These are phyloP conservation scores for Sporothrix pseudoabietina DNA, from an alignment of 2,329 filamentous ascomycete species.

Conservation along the genomic window DNA sequence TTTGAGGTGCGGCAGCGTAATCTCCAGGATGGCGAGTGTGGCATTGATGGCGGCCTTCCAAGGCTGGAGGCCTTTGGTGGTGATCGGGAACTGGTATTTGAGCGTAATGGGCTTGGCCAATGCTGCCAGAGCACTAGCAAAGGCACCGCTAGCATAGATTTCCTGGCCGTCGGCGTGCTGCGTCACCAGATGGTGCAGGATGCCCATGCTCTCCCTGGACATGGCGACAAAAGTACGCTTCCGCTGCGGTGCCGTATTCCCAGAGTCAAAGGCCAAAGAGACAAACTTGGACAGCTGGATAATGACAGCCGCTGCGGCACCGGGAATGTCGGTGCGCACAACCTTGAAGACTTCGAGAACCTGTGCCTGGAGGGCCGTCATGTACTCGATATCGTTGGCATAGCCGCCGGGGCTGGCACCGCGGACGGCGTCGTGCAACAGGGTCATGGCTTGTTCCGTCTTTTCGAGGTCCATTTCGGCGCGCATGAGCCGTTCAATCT, in stretches of 20 bases:
- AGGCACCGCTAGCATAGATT: slow-evolving; percentile 69
- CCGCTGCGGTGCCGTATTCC: slow-evolving; percentile 38
- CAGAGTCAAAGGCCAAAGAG: slow-evolving; percentile 64
- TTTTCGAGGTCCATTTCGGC: slow-evolving; percentile 62
- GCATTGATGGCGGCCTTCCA: slow-evolving; percentile 82
- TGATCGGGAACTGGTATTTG: slow-evolving; percentile 77
- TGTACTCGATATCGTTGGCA: slow-evolving; percentile 69
- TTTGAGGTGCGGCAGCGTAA: slow-evolving; percentile 63
- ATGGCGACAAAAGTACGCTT: slow-evolving; percentile 86
- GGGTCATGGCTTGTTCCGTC: slow-evolving; percentile 67
- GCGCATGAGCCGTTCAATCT: slow-evolving; percentile 76
- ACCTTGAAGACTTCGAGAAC: slow-evolving; percentile 69
- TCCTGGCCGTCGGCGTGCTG: slow-evolving; percentile 63
- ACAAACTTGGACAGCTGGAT: slow-evolving; percentile 70
- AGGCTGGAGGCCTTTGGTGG: slow-evolving; percentile 69
- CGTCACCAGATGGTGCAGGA: slow-evolving; percentile 64
- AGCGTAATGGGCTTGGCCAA: slow-evolving; percentile 70
- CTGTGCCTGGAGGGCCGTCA: slow-evolving; percentile 71
- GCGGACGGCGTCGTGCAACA: slow-evolving; percentile 71
- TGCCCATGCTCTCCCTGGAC: slow-evolving; percentile 76
- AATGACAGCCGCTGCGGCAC: slow-evolving; percentile 69
- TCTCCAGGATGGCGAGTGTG: slow-evolving; percentile 66
- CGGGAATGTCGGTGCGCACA: slow-evolving; percentile 66
- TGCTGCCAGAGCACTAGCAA: slow-evolving; percentile 65
- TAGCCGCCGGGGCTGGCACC: slow-evolving; percentile 69